Percentiles rank a stretch among this genome's conserved stretches.
These are phyloP conservation scores for Coniferiporia weirii DNA, from an alignment of 1,284 basidiomycete genomes.

Conservation along the genomic window DNA sequence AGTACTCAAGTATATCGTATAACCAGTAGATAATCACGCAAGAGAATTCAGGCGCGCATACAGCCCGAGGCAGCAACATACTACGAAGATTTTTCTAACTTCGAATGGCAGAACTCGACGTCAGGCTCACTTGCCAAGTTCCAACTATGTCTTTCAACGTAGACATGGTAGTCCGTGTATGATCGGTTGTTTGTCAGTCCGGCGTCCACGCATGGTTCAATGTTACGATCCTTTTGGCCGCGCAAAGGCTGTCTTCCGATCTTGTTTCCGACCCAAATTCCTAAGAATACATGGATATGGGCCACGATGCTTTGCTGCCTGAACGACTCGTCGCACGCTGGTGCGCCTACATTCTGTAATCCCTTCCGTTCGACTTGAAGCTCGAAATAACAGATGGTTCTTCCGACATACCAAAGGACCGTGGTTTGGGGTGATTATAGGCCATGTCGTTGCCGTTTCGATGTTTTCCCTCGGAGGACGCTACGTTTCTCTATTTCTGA, in stretches of 20 bases:
- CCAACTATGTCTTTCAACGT: too few relatives aligned
- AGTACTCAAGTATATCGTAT: too few relatives aligned
- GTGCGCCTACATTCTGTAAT: slow-evolving; percentile 18
- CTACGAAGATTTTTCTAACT: too few relatives aligned
- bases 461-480: slow-evolving; percentile 24
- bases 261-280: too few relatives aligned
- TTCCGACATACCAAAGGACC: slow-evolving; percentile 30
- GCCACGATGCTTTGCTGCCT: slow-evolving; percentile 26
- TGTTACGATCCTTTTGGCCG: slow-evolving; percentile 30
- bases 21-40: too few relatives aligned
- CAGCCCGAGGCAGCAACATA: too few relatives aligned
- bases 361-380: too few relatives aligned
- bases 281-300: slow-evolving; percentile 19
- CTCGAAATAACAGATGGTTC: too few relatives aligned
- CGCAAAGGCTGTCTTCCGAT: slow-evolving; percentile 26
- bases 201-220: slow-evolving; percentile 32
- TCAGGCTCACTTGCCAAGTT: too few relatives aligned
- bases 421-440: slow-evolving; percentile 21
- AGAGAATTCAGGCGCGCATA: too few relatives aligned
- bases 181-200: slow-evolving; percentile 24
- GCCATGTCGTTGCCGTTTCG: slow-evolving; percentile 25
- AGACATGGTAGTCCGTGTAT: neutral
- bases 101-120: too few relatives aligned
- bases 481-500: slow-evolving; percentile 28
- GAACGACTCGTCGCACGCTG: slow-evolving; percentile 36